Percentiles rank a stretch among this genome's conserved stretches.
Conservation (phyloP, 805 yeast species). For the Saccharomycopsis javanensis region DNA sequence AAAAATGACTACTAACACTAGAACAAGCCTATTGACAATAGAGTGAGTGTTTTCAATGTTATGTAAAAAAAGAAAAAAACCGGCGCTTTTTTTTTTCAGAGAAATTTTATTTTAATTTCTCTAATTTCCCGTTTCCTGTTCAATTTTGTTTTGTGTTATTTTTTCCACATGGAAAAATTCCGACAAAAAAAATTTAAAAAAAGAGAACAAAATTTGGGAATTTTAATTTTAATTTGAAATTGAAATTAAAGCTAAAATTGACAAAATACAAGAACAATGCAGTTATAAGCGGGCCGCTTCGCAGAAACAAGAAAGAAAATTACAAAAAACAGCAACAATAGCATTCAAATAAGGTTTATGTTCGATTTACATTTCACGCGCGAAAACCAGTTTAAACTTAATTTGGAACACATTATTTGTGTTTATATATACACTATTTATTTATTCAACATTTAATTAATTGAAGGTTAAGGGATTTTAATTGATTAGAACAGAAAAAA, state of each 20-base stretch:
- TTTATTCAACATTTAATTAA: no score
- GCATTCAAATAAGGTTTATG: neutral
- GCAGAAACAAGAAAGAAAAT: neutral
- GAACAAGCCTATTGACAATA: no score
- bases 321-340: neutral
- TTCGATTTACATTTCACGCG: neutral
- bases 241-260: neutral
- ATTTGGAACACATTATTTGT: no score
- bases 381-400: neutral
- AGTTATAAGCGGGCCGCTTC: neutral
- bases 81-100: no score
- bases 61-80: no score
- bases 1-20: no score
- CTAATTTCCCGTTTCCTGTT: neutral
- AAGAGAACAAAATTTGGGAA: neutral
- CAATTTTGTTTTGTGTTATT: neutral
- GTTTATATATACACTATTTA: no score
- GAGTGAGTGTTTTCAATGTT: no score
- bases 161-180: neutral
- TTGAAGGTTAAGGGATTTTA: no score
- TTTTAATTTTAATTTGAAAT: neutral
- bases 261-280: neutral
- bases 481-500: no score
- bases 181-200: neutral
- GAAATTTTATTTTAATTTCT: neutral